Percentiles rank a stretch among this genome's conserved stretches.
phyloP scores from a whole-genome alignment of 2,329 filamentous ascomycete species.

The Beauveria pseudobassiana region DNA sequence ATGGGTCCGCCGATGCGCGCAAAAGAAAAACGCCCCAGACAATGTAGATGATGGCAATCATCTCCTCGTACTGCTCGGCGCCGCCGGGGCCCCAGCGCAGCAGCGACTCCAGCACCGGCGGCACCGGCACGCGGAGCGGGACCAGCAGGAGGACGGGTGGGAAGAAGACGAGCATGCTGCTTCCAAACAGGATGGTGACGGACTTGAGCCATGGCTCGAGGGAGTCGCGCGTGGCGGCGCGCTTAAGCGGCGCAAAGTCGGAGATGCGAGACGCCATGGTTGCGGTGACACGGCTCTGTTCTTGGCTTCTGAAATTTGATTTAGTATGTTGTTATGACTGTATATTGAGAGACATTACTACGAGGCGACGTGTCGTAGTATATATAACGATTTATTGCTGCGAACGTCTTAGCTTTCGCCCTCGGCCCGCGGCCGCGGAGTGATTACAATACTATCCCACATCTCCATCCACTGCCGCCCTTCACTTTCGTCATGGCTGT shows the following conservation, averaged over 20 bases:
- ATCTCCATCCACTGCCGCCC: neutral
- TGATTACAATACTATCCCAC: neutral
- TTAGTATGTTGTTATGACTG: too few species aligned
- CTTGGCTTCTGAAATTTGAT: neutral
- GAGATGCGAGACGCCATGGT: neutral
- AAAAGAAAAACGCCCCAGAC: neutral
- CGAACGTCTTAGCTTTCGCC: neutral
- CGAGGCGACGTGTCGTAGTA: too few species aligned
- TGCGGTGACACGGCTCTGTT: neutral
- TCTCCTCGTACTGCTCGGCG: conserved; percentile 10
- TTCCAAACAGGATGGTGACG: neutral
- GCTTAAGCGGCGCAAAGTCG: neutral
- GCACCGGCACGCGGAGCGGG: neutral
- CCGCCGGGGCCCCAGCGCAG: conserved; percentile 5
- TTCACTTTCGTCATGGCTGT: neutral
- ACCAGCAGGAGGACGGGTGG: neutral
- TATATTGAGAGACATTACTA: too few species aligned
- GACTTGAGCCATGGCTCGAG: neutral
- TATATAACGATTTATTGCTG: too few species aligned
- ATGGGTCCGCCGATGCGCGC: neutral
- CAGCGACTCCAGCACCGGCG: neutral
- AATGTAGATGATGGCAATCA: neutral
- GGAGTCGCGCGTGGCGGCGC: neutral
- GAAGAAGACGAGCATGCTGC: neutral
- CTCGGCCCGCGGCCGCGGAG: neutral